A percentile compares a stretch with the other conserved stretches of the same genome.
Conservation (phyloP, 139 green algal species). For the Micromonas pusilla region DNA sequence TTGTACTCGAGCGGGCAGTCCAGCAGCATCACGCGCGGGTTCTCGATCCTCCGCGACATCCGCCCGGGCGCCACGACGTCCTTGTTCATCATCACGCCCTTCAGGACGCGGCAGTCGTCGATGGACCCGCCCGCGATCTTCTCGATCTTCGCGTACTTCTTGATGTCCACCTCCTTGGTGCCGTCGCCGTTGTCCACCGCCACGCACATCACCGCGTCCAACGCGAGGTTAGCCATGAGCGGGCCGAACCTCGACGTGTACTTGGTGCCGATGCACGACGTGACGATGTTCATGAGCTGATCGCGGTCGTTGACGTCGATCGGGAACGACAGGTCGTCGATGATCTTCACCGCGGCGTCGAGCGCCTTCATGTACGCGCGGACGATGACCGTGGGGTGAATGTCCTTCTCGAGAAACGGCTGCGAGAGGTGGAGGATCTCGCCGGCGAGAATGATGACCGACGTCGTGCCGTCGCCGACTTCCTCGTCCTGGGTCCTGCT, state of each 20-base stretch:
- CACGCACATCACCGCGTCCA: slow-evolving; percentile 86
- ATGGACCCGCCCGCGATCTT: slow-evolving; percentile 74
- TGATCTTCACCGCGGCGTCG: slow-evolving; percentile 72
- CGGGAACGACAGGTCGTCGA: slow-evolving; percentile 81
- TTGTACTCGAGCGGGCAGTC: slow-evolving; percentile 99
- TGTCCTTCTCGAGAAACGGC: slow-evolving; percentile 83
- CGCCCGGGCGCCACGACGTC: slow-evolving; percentile 90
- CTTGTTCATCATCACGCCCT: slow-evolving; percentile 98
- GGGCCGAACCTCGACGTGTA: slow-evolving; percentile 89
- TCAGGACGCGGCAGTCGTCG: slow-evolving; percentile 66
- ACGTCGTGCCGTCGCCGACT: slow-evolving; percentile 98
- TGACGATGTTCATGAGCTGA: slow-evolving; percentile 91
- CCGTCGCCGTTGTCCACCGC: slow-evolving; percentile 48
- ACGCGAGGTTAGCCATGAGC: slow-evolving; percentile 88
- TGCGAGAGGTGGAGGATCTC: slow-evolving; percentile 90
- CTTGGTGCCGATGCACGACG: slow-evolving; percentile 94
- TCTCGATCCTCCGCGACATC: slow-evolving; percentile 83
- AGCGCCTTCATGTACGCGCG: slow-evolving; percentile 76
- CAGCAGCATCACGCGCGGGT: slow-evolving; percentile 92
- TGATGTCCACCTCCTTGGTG: slow-evolving; percentile 88
- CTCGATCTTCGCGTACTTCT: slow-evolving; percentile 98
- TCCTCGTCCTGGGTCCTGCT: slow-evolving; percentile 95
- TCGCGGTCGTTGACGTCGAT: slow-evolving; percentile 77
- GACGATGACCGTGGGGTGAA: slow-evolving; percentile 96
- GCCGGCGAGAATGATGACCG: slow-evolving; percentile 94